Conservation (phyloP, 192 early-diverging fungal species). For the Rhizophagus prolifer region DNA sequence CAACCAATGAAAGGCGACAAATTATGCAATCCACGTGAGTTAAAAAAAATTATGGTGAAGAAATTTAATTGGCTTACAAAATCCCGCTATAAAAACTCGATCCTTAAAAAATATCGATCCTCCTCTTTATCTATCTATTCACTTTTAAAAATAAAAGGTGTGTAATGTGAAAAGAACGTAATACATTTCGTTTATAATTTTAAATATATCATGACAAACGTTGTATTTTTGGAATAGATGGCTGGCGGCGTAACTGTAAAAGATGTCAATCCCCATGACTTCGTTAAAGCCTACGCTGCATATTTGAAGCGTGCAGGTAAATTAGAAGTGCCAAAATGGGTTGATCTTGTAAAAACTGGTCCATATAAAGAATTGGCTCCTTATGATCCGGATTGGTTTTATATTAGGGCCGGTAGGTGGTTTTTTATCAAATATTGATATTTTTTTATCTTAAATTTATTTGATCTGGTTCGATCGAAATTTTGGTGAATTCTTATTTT, state of each 20-base stretch:
- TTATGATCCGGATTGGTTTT: conserved; percentile 99
- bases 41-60: too few relatives aligned
- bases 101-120: background rate
- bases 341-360: conserved; percentile 98
- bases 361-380: conserved; percentile 97
- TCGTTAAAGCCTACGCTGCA: conserved; percentile 97
- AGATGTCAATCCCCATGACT: conserved; percentile 94
- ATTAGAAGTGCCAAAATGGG: conserved; percentile 98
- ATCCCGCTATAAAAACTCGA: too few relatives aligned
- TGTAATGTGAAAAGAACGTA: background rate
- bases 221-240: conserved; percentile 14
- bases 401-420: conserved; percentile 83
- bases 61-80: too few relatives aligned
- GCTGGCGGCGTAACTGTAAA: conserved; percentile 77
- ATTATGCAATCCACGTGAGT: too few relatives aligned
- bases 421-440: background rate
- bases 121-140: background rate
- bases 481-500: background rate
- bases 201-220: background rate
- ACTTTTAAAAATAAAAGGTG: background rate
- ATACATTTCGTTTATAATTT: background rate
- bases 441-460: too few relatives aligned
- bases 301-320: conserved; percentile 99
- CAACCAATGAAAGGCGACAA: too few relatives aligned
- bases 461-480: too few relatives aligned